Conservation (phyloP, 2,329 filamentous ascomycete genomes). For the Diaporthe eres region DNA sequence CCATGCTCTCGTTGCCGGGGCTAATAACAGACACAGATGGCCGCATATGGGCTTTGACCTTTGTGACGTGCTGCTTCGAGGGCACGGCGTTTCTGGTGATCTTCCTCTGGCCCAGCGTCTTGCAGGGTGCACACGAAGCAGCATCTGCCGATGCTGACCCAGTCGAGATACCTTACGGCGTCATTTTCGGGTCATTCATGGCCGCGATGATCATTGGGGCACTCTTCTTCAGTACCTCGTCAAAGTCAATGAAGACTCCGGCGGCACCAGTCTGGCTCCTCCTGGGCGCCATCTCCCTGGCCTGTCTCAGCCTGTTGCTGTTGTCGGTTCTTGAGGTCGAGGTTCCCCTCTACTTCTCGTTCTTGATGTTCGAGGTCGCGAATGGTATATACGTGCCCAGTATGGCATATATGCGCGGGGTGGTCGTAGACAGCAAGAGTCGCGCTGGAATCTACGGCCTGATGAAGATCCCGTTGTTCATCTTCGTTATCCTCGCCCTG, state of each 20-base stretch:
- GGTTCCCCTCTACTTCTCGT: conserved; percentile 45
- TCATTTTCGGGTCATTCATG: conserved; percentile 69
- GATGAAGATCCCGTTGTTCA: conserved; percentile 44
- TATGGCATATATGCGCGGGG: conserved; percentile 50
- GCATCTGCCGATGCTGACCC: background rate
- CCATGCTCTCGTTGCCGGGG: background rate
- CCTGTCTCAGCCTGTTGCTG: conserved; percentile 45
- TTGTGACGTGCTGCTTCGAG: conserved; percentile 53
- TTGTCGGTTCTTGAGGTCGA: conserved; percentile 46
- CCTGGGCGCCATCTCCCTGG: conserved; percentile 44
- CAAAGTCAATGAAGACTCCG: background rate
- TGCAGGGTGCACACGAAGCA: conserved; percentile 48
- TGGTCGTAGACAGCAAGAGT: conserved; percentile 48
- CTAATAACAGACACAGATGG: conserved; percentile 43
- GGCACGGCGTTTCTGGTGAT: conserved; percentile 52
- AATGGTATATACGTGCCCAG: conserved; percentile 53
- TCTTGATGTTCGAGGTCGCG: conserved; percentile 51
- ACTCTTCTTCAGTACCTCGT: conserved; percentile 39
- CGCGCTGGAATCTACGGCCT: conserved; percentile 50
- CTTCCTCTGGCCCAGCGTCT: conserved; percentile 52
- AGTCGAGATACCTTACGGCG: conserved; percentile 48
- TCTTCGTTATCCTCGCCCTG: conserved; percentile 43
- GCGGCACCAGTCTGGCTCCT: conserved; percentile 44
- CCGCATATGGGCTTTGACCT: conserved; percentile 51
- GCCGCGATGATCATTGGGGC: conserved; percentile 45